These are phyloP conservation scores for Saturnispora mendoncae DNA, from an alignment of 805 yeast species.

Conservation along the genomic window DNA sequence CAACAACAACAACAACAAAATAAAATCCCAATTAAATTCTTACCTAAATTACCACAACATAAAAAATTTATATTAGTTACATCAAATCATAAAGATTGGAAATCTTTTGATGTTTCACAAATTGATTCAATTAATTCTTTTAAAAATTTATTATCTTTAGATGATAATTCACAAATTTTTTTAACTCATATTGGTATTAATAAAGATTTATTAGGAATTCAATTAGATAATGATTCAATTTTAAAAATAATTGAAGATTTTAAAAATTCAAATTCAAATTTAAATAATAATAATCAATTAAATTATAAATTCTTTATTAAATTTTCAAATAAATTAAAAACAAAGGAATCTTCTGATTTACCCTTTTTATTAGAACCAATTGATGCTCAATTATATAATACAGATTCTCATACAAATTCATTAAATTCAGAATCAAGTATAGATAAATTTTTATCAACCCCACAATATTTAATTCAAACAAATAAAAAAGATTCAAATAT, in stretches of 20 bases:
- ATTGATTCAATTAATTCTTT: conserved; percentile 31
- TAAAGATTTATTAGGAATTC: conserved; percentile 9
- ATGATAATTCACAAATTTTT: conserved; percentile 7
- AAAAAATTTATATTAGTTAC: conserved; percentile 46
- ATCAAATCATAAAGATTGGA: conserved; percentile 48
- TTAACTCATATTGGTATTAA: conserved; percentile 11
- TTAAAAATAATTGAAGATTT: neutral
- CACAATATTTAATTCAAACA: conserved; percentile 49
- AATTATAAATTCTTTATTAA: neutral
- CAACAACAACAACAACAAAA: neutral
- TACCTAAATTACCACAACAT: conserved; percentile 27
- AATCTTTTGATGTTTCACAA: conserved; percentile 36
- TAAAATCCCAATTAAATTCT: conserved; percentile 29
- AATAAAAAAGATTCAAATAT: conserved; percentile 26
- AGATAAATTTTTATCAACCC: conserved; percentile 48
- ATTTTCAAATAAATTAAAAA: neutral
- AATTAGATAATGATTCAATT: conserved; percentile 7
- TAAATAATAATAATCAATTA: neutral
- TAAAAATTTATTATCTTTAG: conserved; percentile 34
- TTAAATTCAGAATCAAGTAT: conserved; percentile 35
- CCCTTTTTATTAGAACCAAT: conserved; percentile 4
- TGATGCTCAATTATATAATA: conserved; percentile 29
- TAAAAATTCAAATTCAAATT: neutral
- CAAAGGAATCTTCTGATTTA: neutral
- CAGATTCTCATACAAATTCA: conserved; percentile 49